phyloP scores from a whole-genome alignment of 352 stramenopile species.

The Aphanomyces stellatus region DNA sequence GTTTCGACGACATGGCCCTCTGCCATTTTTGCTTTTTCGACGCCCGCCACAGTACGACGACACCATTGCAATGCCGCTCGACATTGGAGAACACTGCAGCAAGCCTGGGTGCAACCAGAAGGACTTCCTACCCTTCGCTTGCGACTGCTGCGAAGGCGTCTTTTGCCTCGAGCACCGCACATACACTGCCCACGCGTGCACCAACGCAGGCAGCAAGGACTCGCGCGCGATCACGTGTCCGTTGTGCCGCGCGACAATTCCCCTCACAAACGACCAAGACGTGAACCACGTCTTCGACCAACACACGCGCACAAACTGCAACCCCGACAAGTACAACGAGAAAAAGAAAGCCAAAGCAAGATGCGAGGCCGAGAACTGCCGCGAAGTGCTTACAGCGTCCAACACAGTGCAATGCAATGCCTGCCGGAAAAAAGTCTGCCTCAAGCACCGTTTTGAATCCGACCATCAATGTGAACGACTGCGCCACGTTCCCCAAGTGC shows the following conservation, averaged over 20 bases:
- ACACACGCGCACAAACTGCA: slow-evolving; percentile 47
- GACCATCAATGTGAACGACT: slow-evolving; percentile 53
- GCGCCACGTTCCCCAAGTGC: slow-evolving; percentile 6
- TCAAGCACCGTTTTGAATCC: slow-evolving; percentile 65
- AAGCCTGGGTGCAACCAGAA: slow-evolving; percentile 55
- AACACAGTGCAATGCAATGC: slow-evolving; percentile 66
- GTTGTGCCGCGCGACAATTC: slow-evolving; percentile 53
- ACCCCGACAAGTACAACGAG: slow-evolving; percentile 1
- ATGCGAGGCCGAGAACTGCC: slow-evolving; percentile 44
- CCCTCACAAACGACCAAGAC: slow-evolving; percentile 63
- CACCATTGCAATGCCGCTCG: slow-evolving; percentile 30
- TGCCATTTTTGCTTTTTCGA: not conserved
- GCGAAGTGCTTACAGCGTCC: slow-evolving; percentile 51
- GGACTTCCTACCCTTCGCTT: slow-evolving; percentile 82
- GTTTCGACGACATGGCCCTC: not conserved
- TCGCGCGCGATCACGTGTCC: slow-evolving; percentile 63
- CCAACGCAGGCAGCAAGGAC: slow-evolving; percentile 49
- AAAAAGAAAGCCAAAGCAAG: slow-evolving; percentile 70
- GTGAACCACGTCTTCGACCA: slow-evolving; percentile 64
- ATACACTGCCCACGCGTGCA: slow-evolving; percentile 66
- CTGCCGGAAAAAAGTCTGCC: slow-evolving; percentile 61
- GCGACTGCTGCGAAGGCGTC: slow-evolving; percentile 67
- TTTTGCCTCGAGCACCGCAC: slow-evolving; percentile 82
- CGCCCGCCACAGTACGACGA: too few species aligned
- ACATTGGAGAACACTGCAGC: slow-evolving; percentile 64